Conservation (phyloP, 2,329 filamentous ascomycete genomes). For the Colletotrichum destructivum region DNA sequence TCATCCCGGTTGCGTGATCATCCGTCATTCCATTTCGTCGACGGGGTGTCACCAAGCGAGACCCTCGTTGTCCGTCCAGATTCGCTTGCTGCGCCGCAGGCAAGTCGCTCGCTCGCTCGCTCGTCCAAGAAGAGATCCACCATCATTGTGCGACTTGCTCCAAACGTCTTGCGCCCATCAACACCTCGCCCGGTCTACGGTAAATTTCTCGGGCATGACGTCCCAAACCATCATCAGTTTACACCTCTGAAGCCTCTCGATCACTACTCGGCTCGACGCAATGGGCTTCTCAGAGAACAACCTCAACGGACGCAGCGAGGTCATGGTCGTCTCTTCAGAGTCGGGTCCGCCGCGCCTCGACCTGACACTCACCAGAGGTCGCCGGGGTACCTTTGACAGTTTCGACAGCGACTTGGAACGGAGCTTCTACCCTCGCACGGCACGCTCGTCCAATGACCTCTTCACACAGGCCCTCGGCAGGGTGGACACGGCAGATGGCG, state of each 20-base stretch:
- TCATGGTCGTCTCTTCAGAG: constrained; percentile 39
- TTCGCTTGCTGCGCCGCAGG: constrained; percentile 27
- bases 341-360: constrained; percentile 40
- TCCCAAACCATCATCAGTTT: constrained; percentile 8
- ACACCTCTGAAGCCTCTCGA: constrained; percentile 2
- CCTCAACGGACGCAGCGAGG: constrained; percentile 26
- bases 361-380: constrained; percentile 25
- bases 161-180: constrained; percentile 16
- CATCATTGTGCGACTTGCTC: constrained; percentile 22
- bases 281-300: constrained; percentile 29
- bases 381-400: constrained; percentile 39
- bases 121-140: neutral
- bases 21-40: constrained; percentile 10
- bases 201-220: constrained; percentile 22
- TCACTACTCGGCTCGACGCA: constrained; percentile 1
- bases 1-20: constrained; percentile 3
- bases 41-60: constrained; percentile 19
- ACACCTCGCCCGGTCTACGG: neutral
- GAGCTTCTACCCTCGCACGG: constrained; percentile 31
- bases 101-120: neutral
- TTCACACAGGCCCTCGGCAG: constrained; percentile 31
- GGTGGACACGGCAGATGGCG: constrained; percentile 19
- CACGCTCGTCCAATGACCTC: constrained; percentile 41
- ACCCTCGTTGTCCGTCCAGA: constrained; percentile 14
- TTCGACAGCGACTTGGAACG: constrained; percentile 35